A percentile compares a stretch with the other conserved stretches of the same genome.
Conservation (phyloP, 805 yeast genomes). For the Candida ulmi region DNA sequence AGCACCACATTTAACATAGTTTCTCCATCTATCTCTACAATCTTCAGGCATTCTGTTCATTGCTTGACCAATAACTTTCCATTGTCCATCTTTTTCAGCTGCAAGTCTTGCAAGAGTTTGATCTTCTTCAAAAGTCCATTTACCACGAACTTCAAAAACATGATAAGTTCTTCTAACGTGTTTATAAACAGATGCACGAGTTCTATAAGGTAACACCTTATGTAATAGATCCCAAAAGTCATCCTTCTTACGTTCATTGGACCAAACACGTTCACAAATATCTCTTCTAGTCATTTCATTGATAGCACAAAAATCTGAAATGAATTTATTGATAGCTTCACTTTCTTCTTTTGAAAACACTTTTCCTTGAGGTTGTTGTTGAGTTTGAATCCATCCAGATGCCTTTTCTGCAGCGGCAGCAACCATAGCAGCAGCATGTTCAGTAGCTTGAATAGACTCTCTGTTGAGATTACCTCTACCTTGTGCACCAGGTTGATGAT, state of each 20-base stretch:
- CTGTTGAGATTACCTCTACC: neutral
- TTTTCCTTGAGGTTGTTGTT: slow-evolving; percentile 18
- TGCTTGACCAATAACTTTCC: slow-evolving; percentile 78
- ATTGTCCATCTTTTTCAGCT: slow-evolving; percentile 67
- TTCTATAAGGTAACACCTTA: slow-evolving; percentile 74
- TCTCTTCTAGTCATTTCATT: slow-evolving; percentile 59
- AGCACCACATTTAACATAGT: slow-evolving; percentile 87
- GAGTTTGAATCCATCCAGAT: slow-evolving; percentile 22
- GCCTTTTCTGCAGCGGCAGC: slow-evolving; percentile 42
- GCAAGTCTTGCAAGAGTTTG: slow-evolving; percentile 56
- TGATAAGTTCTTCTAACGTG: slow-evolving; percentile 90
- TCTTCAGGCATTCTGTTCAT: slow-evolving; percentile 97
- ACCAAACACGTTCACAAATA: slow-evolving; percentile 83
- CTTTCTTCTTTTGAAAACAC: slow-evolving; percentile 61
- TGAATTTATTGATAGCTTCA: slow-evolving; percentile 65
- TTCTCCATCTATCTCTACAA: slow-evolving; percentile 95
- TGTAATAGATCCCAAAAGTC: slow-evolving; percentile 84
- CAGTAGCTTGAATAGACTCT: neutral
- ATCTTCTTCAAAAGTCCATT: slow-evolving; percentile 86
- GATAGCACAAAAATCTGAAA: slow-evolving; percentile 60
- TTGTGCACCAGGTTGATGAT: neutral
- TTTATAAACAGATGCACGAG: slow-evolving; percentile 86
- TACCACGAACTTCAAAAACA: slow-evolving; percentile 80
- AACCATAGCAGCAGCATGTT: slow-evolving; percentile 34
- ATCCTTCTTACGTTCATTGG: slow-evolving; percentile 78